A percentile compares a stretch with the other conserved stretches of the same genome.
Conservation (phyloP, 768 basidiomycete species). For the Bullera alba region DNA sequence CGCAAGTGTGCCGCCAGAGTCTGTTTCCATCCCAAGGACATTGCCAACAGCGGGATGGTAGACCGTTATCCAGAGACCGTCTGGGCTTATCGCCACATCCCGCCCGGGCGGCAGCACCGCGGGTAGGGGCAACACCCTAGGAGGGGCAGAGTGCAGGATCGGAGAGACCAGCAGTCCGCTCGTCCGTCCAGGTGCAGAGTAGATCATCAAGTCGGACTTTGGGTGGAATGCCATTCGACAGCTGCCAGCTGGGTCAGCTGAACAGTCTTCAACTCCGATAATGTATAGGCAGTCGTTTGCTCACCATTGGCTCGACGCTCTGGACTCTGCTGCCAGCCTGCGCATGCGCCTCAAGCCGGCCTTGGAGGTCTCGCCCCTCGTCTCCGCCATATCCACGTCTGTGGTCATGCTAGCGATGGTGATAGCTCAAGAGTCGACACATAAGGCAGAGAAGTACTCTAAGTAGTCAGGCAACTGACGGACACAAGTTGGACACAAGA, state of each 20-base stretch:
- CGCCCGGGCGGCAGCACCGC: conserved; percentile 11
- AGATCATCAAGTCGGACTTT: conserved; percentile 16
- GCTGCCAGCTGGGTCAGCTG: no score
- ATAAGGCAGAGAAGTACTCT: no score
- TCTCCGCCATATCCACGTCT: no score
- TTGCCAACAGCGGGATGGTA: conserved; percentile 23
- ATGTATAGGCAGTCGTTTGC: no score
- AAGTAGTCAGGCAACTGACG: no score
- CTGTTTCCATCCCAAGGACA: not conserved
- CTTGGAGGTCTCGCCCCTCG: conserved; percentile 18
- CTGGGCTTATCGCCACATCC: conserved; percentile 14
- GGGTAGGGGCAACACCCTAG: conserved; percentile 16
- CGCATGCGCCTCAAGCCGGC: conserved; percentile 24
- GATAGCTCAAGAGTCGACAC: no score
- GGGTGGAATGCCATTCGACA: no score
- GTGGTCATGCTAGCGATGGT: no score
- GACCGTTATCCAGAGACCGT: conserved; percentile 22
- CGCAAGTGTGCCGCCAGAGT: conserved; percentile 23
- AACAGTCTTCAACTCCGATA: no score
- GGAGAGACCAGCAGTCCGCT: conserved; percentile 16
- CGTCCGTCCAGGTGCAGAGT: conserved; percentile 10
- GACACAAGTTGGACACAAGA: no score
- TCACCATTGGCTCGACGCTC: no score
- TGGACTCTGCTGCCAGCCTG: conserved; percentile 7
- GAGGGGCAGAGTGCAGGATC: conserved; percentile 9